A percentile compares a stretch with the other conserved stretches of the same genome.
phyloP scores from a whole-genome alignment of 2,329 filamentous ascomycete species.

The Trichophyton equinum region DNA sequence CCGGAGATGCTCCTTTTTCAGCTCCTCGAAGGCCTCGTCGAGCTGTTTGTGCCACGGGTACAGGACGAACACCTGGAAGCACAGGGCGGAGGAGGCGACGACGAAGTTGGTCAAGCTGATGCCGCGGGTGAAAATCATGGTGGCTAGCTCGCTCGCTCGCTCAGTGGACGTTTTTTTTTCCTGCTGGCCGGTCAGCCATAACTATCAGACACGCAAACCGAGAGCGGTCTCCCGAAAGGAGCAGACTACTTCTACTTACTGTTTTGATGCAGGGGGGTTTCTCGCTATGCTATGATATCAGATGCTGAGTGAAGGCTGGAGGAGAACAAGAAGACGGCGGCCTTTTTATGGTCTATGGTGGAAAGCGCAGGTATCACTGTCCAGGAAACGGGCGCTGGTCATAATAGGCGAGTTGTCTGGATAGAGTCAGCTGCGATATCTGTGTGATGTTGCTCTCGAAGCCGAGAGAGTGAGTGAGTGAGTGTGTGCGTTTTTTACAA shows the following conservation, averaged over 20 bases:
- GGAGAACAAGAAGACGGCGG: too few relatives aligned
- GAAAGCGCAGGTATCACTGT: too few relatives aligned
- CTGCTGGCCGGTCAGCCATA: not conserved
- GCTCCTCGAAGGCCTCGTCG: slow-evolving; percentile 47
- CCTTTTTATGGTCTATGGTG: too few relatives aligned
- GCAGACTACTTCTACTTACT: not conserved
- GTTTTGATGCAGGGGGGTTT: not conserved
- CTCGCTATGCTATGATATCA: too few relatives aligned
- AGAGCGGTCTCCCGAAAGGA: not conserved
- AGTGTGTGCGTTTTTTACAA: too few relatives aligned
- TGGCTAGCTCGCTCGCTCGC: not conserved
- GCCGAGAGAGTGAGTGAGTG: too few relatives aligned
- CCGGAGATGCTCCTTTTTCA: slow-evolving; percentile 45
- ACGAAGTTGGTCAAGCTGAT: slow-evolving; percentile 54
- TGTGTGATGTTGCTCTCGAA: too few relatives aligned
- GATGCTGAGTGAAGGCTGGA: too few relatives aligned
- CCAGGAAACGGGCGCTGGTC: too few relatives aligned
- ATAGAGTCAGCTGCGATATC: too few relatives aligned
- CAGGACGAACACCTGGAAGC: slow-evolving; percentile 56
- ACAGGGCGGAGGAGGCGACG: slow-evolving; percentile 51
- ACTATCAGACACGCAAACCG: not conserved
- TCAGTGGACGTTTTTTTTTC: not conserved
- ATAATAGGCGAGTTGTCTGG: too few relatives aligned
- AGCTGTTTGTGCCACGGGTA: slow-evolving; percentile 60
- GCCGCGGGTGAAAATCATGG: slow-evolving; percentile 37